Base-by-base conservation (phyloP, 2,329 filamentous ascomycete species). In the Nemania abortiva region DNA sequence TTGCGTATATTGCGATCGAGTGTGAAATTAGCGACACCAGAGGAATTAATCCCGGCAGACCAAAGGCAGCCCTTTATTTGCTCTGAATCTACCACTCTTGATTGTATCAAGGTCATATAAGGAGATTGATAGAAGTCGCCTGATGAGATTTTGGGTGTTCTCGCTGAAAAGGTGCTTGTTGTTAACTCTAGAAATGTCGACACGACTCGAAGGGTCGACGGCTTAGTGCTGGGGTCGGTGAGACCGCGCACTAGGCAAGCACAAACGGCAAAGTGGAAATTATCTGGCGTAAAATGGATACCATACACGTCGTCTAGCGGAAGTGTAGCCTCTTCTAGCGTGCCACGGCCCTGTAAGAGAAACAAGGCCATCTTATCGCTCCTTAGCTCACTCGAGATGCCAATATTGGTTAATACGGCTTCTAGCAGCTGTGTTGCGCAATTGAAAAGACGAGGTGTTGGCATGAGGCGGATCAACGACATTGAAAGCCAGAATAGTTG, bases 401-500 rank as follows among this genome's bases (percentile, higher is more conserved):
- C 87, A 68, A 92, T 90, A 69, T 91, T 91, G 53, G 84, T 85
- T 50, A 92, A 76, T 1, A 91, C 87, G 2, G 90, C 86, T 73
- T 91, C 89, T 1, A 92, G 81, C 64, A 92, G 90, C 34, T 86
- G 83, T 0, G 89, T 89, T 3, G 89, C 86, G 75, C 88, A 90
- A 77, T 90, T 91, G 80, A 91, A 92, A 1, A 92, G 83, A 47
- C 80, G 82, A 6, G 86, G 81, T 3, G 67, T 74, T 27, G 90
- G 90, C 18, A 91, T 88, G 2, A 92, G 84, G 7, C 90, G 85
- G 27, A 92, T 83, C 0, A 92, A 82, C 2, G 89, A 91, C 72
- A 92, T 87, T 10, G 89, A 89, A 39, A 92, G 82, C 90, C 90
- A 92, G 77, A 92, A 92, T 6, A 92, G 82, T 74, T 92, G 90